Base-by-base conservation (phyloP, 108 stramenopile species). In the Schizochytrium sp. region DNA sequence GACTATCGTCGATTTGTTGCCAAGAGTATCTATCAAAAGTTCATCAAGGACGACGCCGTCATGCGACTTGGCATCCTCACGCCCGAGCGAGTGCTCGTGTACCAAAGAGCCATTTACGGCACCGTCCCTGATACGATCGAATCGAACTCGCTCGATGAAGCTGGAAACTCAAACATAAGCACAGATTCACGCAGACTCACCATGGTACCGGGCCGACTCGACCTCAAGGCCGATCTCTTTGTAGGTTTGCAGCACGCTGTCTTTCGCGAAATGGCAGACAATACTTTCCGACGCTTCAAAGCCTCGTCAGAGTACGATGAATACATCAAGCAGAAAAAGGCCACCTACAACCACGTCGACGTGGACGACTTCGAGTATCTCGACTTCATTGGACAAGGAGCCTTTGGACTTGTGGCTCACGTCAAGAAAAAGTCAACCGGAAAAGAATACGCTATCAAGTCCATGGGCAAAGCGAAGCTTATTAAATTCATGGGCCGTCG, bases 361-460 rank as follows among this genome's bases (percentile, higher is more conserved):
- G 91, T 93, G 5, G 44, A 92, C 34, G 93, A 93, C 88, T 93
- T 93, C 88, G 90, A 91, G 72, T 93, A 93, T 58, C 89, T 93
- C 88, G 90, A 90, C 57, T 92, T 90, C 90, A 63, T 93, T 14
- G 93, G 92, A 5, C 91, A 92, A 60, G 93, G 93, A 12, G 92
- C 91, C 44, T 93, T 93, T 23, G 93, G 93, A 16, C 87, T 87
- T 19, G 93, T 93, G 53, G 93, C 93, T 58, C 92, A 90, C 58
- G 91, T 91, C 4, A 76, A 59, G 45, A 83, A 83, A 4, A 83
- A 83, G 76, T 83, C 76, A 6, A 83, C 76, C 10, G 48, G 48
- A 8, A 51, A 83, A 12, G 92, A 93, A 72, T 93, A 93, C 58
- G 93, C 93, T 16, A 91, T 93, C 92, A 93, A 93, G 60, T 60